A percentile compares a stretch with the other conserved stretches of the same genome.
These are phyloP conservation scores for Spathaspora arborariae DNA, from an alignment of 805 yeast genomes.

Conservation along the genomic window DNA sequence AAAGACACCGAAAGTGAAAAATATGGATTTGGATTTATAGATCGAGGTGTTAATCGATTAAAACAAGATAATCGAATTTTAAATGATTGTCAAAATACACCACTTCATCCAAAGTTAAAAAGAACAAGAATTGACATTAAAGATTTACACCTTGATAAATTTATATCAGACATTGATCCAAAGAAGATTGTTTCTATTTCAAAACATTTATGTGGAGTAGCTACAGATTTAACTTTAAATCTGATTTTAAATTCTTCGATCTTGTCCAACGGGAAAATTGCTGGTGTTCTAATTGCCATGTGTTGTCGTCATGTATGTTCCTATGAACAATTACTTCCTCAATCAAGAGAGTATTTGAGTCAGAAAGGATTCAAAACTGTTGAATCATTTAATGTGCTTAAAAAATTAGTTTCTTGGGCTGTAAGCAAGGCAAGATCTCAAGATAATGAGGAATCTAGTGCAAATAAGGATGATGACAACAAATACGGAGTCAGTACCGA, in stretches of 20 bases:
- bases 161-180: slow-evolving; percentile 26
- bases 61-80: slow-evolving; percentile 70
- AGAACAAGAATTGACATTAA: slow-evolving; percentile 76
- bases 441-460: background rate
- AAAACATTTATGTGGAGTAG: slow-evolving; percentile 91
- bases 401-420: slow-evolving; percentile 83
- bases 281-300: slow-evolving; percentile 79
- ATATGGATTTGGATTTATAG: slow-evolving; percentile 58
- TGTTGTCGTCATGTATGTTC: slow-evolving; percentile 87
- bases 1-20: background rate
- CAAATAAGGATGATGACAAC: slow-evolving; percentile 1
- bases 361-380: slow-evolving; percentile 27
- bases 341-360: slow-evolving; percentile 39
- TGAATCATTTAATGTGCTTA: slow-evolving; percentile 44
- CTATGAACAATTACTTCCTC: slow-evolving; percentile 50
- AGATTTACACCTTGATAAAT: slow-evolving; percentile 55
- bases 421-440: slow-evolving; percentile 61
- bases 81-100: slow-evolving; percentile 45
- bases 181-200: slow-evolving; percentile 58
- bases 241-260: slow-evolving; percentile 47
- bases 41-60: slow-evolving; percentile 72
- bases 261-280: slow-evolving; percentile 19
- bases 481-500: slow-evolving; percentile 16
- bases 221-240: slow-evolving; percentile 79
- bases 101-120: slow-evolving; percentile 29